Conservation (phyloP, 2,329 filamentous ascomycete species). For the Periconia sp. region DNA sequence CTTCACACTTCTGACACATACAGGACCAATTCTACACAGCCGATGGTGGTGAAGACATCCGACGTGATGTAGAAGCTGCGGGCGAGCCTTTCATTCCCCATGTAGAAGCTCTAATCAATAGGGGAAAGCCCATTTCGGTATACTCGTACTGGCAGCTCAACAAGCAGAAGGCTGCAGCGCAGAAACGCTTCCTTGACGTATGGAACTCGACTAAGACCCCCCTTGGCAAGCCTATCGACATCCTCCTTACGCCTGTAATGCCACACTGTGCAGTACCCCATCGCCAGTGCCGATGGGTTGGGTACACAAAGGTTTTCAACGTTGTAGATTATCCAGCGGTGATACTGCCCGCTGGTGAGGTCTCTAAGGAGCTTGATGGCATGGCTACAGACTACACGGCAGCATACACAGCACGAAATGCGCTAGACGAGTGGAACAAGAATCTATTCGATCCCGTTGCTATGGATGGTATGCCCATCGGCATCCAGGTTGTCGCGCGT, state of each 20-base stretch:
- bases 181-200: conserved; percentile 64
- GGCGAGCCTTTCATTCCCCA: conserved; percentile 60
- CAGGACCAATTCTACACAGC: conserved; percentile 67
- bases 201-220: conserved; percentile 59
- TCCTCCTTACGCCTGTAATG: conserved; percentile 65
- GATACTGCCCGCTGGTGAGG: conserved; percentile 60
- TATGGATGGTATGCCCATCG: conserved; percentile 47
- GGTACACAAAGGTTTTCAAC: conserved; percentile 69
- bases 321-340: conserved; percentile 67
- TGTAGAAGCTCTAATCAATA: conserved; percentile 62
- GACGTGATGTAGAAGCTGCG: conserved; percentile 58
- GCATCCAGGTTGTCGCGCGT: conserved; percentile 44
- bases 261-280: conserved; percentile 64
- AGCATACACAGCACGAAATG: conserved; percentile 55
- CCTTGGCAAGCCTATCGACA: conserved; percentile 57
- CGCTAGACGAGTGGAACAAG: conserved; percentile 60
- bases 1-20: conserved; percentile 4
- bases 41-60: conserved; percentile 69
- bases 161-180: conserved; percentile 59
- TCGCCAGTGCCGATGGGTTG: conserved; percentile 54
- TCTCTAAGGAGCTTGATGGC: conserved; percentile 49
- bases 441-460: conserved; percentile 40
- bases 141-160: conserved; percentile 74
- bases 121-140: conserved; percentile 60
- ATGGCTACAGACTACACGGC: conserved; percentile 34